Percentiles rank a stretch among this genome's conserved stretches.
Conservation (phyloP, 768 basidiomycete species). For the Termitomyces bulborhizus region DNA sequence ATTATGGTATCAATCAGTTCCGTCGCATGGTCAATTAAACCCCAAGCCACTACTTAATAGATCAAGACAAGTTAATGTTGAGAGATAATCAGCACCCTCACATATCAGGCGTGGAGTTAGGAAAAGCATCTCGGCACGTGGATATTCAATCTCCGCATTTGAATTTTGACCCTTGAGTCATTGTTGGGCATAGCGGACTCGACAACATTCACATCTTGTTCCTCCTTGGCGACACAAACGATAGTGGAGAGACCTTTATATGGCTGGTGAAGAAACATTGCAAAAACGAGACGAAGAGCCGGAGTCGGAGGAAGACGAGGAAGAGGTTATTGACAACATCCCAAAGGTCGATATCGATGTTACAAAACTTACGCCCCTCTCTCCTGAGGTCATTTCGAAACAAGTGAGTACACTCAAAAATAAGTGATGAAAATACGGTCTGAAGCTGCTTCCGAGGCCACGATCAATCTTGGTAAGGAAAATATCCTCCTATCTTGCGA, state of each 20-base stretch:
- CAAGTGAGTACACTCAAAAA: slow-evolving; percentile 46
- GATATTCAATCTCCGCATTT: slow-evolving; percentile 14
- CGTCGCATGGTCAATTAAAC: too few relatives aligned
- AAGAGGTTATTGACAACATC: slow-evolving; percentile 45
- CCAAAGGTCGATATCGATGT: slow-evolving; percentile 74
- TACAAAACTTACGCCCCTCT: slow-evolving; percentile 79
- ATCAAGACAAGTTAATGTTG: background rate
- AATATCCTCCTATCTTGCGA: background rate
- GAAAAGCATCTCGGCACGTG: slow-evolving; percentile 9
- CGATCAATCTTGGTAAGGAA: slow-evolving; percentile 81
- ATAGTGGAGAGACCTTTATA: slow-evolving; percentile 17
- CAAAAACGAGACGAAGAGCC: slow-evolving; percentile 63
- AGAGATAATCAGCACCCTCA: too few relatives aligned
- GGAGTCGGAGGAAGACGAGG: slow-evolving; percentile 62
- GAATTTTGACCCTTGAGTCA: slow-evolving; percentile 8
- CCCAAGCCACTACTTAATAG: background rate
- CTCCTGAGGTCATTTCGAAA: slow-evolving; percentile 87
- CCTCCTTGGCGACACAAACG: background rate
- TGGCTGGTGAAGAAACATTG: slow-evolving; percentile 66
- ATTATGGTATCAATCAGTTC: too few relatives aligned
- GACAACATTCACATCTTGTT: background rate
- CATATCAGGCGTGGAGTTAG: background rate
- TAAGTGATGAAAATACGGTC: slow-evolving; percentile 1
- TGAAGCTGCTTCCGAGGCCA: slow-evolving; percentile 57
- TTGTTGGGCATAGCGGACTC: background rate